Percentiles rank a stretch among this genome's conserved stretches.
Evolutionary conservation across 139 green algal genomes (phyloP).

Genomic region (Eudorina sp.): DNA sequence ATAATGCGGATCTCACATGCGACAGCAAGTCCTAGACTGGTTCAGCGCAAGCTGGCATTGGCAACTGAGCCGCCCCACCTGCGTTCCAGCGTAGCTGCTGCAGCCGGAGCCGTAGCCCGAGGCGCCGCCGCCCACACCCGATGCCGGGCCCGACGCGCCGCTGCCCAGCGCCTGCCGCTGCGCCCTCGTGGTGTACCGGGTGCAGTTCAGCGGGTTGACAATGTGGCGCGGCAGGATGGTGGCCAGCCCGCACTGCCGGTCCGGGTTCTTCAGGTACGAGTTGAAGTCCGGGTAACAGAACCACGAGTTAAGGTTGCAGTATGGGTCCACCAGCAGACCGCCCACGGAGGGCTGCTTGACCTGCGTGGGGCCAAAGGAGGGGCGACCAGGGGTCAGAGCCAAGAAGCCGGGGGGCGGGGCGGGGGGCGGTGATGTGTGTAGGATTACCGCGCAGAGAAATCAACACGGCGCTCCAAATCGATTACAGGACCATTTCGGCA

Average conservation of each 20-base stretch:
- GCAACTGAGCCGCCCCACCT: too few relatives aligned
- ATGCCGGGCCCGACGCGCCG: not conserved
- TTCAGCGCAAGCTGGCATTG: too few relatives aligned
- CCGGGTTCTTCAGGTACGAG: not conserved
- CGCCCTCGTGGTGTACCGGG: not conserved
- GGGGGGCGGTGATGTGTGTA: too few relatives aligned
- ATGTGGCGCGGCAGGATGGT: not conserved
- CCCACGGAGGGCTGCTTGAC: constrained; percentile 40
- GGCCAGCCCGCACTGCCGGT: constrained; percentile 6
- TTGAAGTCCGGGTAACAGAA: constrained; percentile 47
- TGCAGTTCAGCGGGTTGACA: constrained; percentile 14
- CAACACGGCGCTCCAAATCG: too few relatives aligned
- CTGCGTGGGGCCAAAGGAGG: not conserved
- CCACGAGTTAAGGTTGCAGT: constrained; percentile 30
- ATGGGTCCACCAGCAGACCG: constrained; percentile 46
- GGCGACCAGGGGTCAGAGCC: too few relatives aligned
- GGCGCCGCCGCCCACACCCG: not conserved
- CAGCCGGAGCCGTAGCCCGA: constrained; percentile 7
- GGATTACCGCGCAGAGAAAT: too few relatives aligned
- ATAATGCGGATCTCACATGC: not conserved
- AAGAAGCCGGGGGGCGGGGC: too few relatives aligned
- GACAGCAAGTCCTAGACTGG: too few relatives aligned
- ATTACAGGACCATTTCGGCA: too few relatives aligned
- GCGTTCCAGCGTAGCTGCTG: constrained; percentile 1
- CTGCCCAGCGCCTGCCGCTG: not conserved